Evolutionary conservation across 1,284 basidiomycete species (phyloP).

Genomic region (Microbotryum saponariae): DNA sequence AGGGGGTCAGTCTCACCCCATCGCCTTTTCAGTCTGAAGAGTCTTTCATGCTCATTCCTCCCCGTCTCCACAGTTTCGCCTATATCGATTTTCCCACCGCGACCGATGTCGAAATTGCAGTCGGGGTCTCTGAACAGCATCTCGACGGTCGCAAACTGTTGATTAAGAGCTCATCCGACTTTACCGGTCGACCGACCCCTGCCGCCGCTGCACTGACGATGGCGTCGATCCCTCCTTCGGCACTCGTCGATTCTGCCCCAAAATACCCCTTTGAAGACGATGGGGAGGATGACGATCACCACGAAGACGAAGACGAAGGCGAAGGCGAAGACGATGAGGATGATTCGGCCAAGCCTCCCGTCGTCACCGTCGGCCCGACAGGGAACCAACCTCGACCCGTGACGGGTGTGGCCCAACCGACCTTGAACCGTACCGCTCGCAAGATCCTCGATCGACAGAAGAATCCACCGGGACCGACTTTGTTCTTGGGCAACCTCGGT

Average conservation of each 20-base stretch:
- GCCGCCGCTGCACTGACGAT: constrained; percentile 22
- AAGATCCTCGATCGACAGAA: constrained; percentile 74
- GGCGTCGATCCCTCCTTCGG: constrained; percentile 11
- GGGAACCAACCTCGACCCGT: constrained; percentile 37
- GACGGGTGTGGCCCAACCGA: constrained; percentile 32
- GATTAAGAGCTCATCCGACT: constrained; percentile 66
- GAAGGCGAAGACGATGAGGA: constrained; percentile 35
- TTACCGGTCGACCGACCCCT: constrained; percentile 39
- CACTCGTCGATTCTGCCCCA: constrained; percentile 1
- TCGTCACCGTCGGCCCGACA: constrained; percentile 42
- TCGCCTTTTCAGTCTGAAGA: constrained; percentile 25
- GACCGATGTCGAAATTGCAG: constrained; percentile 64
- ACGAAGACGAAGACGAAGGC: constrained; percentile 37
- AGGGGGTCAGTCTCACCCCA: constrained; percentile 42
- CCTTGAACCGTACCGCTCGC: constrained; percentile 59
- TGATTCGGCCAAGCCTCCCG: constrained; percentile 38
- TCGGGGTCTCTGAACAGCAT: constrained; percentile 69
- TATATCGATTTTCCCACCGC: constrained; percentile 85
- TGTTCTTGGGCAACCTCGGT: constrained; percentile 82
- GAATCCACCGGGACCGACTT: constrained; percentile 69
- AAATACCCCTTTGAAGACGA: constrained; percentile 2
- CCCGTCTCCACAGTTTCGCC: constrained; percentile 60
- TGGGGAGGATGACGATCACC: constrained; percentile 57
- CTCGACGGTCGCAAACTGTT: constrained; percentile 79
- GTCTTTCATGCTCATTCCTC: neutral